Base-by-base conservation (phyloP, 306 rosid species). In the Cicer chorassanicum region DNA sequence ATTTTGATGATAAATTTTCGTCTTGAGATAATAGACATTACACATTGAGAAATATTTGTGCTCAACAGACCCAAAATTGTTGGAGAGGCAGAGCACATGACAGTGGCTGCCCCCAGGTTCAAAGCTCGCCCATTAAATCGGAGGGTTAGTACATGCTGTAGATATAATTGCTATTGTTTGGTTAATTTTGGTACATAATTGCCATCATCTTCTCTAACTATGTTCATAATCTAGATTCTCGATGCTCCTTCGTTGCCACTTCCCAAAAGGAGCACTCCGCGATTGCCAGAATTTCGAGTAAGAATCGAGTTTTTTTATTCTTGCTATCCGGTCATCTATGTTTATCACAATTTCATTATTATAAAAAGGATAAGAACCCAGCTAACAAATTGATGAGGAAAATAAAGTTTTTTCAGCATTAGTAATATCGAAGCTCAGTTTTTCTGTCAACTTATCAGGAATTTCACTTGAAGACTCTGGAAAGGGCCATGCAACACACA, bases 61-160 rank as follows among this genome's bases (percentile, higher is more conserved):
- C 40, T 67, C 80, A 57, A 43, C 89, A 92, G 96, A 84, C 84
- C 92, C 44, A 89, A 78, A 73, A 83, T 75, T 86, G 89, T 19
- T 64, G 71, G 82, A 61, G 87, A 87, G 77, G 69, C 82, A 56
- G 91, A 87, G 65, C 80, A 80, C 24, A 78, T 40, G 55, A 79
- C 79, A 24, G 41, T 74, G 40, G 62, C 82, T 62, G 76, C 84
- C 57, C 84, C 84, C 51, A 85, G 90, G 84, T 90, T 95, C 82
- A 92, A 92, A 88, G 98, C 99, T 21, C 97, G 96, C n/a, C 99
- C 99, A n/a, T 77, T 95, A 75, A 95, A 95, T 82, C 81, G 87
- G 88, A 95, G 89, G 84, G 99, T 95, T 61, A 59, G 95, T 87
- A 76, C 79, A 75, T 79, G 14, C 72, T 72, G 53, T 74, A 42